Percentiles rank a stretch among this genome's conserved stretches.
These are phyloP conservation scores for Lyophyllum shimeji DNA, from an alignment of 768 basidiomycete species.

Conservation along the genomic window DNA sequence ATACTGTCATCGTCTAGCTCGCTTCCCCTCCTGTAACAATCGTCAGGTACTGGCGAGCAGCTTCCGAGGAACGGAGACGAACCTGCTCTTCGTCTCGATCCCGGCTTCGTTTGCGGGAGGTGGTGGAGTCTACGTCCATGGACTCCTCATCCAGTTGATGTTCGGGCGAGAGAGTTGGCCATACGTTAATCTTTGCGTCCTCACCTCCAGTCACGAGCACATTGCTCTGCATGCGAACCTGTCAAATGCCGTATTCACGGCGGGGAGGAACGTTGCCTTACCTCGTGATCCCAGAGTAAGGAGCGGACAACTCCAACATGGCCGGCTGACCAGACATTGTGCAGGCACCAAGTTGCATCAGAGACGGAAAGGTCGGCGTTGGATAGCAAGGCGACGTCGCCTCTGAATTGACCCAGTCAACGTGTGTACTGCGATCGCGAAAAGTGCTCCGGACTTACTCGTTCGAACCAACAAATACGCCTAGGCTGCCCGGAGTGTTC, in stretches of 20 bases:
- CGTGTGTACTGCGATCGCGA: too few species aligned
- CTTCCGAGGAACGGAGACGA: neutral
- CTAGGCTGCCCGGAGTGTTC: constrained; percentile 36
- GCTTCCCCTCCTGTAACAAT: constrained; percentile 15
- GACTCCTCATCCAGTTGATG: constrained; percentile 10
- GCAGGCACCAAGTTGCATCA: constrained; percentile 46
- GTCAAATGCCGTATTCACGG: neutral
- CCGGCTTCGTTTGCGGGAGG: constrained; percentile 19
- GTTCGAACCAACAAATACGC: constrained; percentile 71
- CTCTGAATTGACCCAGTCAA: constrained; percentile 35
- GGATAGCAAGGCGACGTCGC: constrained; percentile 57
- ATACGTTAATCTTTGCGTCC: constrained; percentile 46
- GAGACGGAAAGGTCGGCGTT: constrained; percentile 36
- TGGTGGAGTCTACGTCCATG: constrained; percentile 27
- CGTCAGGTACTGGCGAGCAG: neutral
- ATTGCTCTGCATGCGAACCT: constrained; percentile 28
- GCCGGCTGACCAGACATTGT: constrained; percentile 52
- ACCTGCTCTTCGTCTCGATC: constrained; percentile 24
- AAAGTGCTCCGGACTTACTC: constrained; percentile 46
- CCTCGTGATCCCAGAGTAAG: constrained; percentile 55
- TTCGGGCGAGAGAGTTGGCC: constrained; percentile 26
- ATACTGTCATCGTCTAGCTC: constrained; percentile 11
- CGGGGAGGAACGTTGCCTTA: constrained; percentile 16
- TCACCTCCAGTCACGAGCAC: constrained; percentile 50
- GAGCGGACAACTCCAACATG: constrained; percentile 60